These are phyloP conservation scores for Pholiota conissans DNA, from an alignment of 768 basidiomycete species.

Conservation along the genomic window DNA sequence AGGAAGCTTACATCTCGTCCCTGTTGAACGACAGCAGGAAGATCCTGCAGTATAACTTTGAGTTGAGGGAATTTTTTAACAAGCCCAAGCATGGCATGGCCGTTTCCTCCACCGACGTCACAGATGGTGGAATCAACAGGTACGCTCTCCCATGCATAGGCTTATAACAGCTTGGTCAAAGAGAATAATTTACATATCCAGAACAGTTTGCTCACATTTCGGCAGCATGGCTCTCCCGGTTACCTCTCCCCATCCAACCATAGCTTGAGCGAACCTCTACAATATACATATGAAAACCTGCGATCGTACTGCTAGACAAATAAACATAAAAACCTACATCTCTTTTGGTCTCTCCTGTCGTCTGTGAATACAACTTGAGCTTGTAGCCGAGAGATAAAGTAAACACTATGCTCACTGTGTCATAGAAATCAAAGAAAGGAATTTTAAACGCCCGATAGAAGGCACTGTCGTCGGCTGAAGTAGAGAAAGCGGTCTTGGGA, in stretches of 20 bases:
- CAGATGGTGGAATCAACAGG: slow-evolving; percentile 29
- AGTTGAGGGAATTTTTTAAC: slow-evolving; percentile 32
- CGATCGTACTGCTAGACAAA: no score
- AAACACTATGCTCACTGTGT: background rate
- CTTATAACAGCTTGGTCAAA: slow-evolving; percentile 15
- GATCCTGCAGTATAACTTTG: slow-evolving; percentile 38
- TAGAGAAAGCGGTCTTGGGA: slow-evolving; percentile 7
- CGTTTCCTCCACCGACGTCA: slow-evolving; percentile 35
- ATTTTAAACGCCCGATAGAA: slow-evolving; percentile 2
- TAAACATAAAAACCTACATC: no score
- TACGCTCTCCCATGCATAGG: slow-evolving; percentile 34
- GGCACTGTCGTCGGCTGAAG: slow-evolving; percentile 2
- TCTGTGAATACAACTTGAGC: background rate
- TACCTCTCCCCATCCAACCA: slow-evolving; percentile 30
- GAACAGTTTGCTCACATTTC: slow-evolving; percentile 3
- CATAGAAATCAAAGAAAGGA: slow-evolving; percentile 8
- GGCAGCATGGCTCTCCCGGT: slow-evolving; percentile 15
- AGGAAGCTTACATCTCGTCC: slow-evolving; percentile 24
- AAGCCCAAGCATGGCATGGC: slow-evolving; percentile 32
- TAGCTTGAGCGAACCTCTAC: slow-evolving; percentile 28
- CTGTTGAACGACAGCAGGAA: slow-evolving; percentile 28
- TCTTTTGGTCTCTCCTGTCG: background rate
- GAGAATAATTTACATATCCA: background rate
- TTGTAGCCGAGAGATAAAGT: background rate
- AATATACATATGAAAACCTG: background rate